A percentile compares a stretch with the other conserved stretches of the same genome.
Conservation (phyloP, 768 basidiomycete genomes). For the Terana coerulea region DNA sequence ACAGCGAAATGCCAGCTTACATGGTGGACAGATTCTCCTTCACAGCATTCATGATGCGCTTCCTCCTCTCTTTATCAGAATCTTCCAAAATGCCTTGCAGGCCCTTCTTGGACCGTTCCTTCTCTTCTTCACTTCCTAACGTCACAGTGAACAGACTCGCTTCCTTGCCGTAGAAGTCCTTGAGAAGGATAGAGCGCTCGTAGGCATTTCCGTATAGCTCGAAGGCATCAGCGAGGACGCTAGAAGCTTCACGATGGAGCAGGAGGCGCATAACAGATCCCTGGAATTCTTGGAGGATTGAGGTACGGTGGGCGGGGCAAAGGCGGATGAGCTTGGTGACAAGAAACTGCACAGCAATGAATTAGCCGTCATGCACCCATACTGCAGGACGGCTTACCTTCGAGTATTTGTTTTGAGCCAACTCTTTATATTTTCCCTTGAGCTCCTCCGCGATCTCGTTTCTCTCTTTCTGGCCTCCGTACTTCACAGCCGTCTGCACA, state of each 20-base stretch:
- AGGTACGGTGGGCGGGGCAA: constrained; percentile 68
- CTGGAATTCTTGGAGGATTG: constrained; percentile 79
- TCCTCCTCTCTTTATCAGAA: constrained; percentile 57
- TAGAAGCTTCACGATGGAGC: constrained; percentile 80
- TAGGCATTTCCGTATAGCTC: constrained; percentile 85
- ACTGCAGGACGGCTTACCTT: constrained; percentile 49
- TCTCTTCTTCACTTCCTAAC: constrained; percentile 55
- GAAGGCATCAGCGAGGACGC: constrained; percentile 83
- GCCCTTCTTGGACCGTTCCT: constrained; percentile 62
- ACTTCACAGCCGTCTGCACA: constrained; percentile 77
- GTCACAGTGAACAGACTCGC: constrained; percentile 60
- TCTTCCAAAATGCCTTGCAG: constrained; percentile 65
- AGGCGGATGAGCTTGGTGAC: constrained; percentile 75
- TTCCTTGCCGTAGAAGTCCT: constrained; percentile 92
- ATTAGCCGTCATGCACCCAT: neutral
- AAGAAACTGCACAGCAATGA: constrained; percentile 75
- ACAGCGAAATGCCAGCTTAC: constrained; percentile 40
- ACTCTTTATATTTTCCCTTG: constrained; percentile 71
- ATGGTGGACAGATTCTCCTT: constrained; percentile 74
- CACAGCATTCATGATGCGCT: constrained; percentile 61
- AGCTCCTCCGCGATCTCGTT: constrained; percentile 81
- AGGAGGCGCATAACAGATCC: constrained; percentile 72
- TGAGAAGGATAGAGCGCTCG: constrained; percentile 74
- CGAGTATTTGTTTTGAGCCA: constrained; percentile 87
- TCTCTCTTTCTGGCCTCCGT: constrained; percentile 69